Evolutionary conservation across 495 filamentous ascomycete species (phyloP), one percentile per base, ranked within the genome.

Genomic region (Penicillium paradoxum): DNA sequence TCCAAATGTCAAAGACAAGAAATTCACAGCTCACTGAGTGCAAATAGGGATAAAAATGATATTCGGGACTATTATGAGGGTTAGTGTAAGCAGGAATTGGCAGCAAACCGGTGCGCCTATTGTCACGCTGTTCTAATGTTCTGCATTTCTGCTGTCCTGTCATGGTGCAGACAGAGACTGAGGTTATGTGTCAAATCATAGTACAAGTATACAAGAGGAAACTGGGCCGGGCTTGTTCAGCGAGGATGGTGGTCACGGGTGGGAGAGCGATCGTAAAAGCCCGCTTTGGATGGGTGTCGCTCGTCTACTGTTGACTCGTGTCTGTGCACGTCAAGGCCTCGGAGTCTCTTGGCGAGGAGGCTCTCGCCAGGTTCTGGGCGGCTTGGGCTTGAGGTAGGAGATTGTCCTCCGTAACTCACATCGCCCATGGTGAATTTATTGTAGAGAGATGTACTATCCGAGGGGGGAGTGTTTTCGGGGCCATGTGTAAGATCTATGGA

Each of bases 381-480:
- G 46, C 56, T 57, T 15, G 64, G 56, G 30, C 49, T 58, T 10
- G 69, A 53, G 4, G 62, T 53, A 58, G 79, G 84, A 10, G 76
- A 72, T 56, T 84, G 64, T 2, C 72, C 79, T 9, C 83, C 85
- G 54, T 89, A 90, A 18, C 84, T 85, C 13, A 71, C 66, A 61
- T 88, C 84, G 14, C 80, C 84, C 60, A 78, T 87, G 61, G 60
- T 84, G 33, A 87, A 80, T 60, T 89, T 90, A 54, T 76, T 80
- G 58, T 89, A 87, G 18, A 70, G 60, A 34, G 67, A 71, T 21
- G 50, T 41, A 33, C 64, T 56, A 27, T 54, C 9, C 18, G 55
- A 25, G 21, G 36, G 21, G 14, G 39, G 14, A 37, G 48, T 50
- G 14, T 45, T 14, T 22, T 47, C 27, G 11, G 38, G 14, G n/a